Percentiles rank a stretch among this genome's conserved stretches.
Evolutionary conservation across 495 filamentous ascomycete species (phyloP).

Genomic region (Penicillium taxi): DNA sequence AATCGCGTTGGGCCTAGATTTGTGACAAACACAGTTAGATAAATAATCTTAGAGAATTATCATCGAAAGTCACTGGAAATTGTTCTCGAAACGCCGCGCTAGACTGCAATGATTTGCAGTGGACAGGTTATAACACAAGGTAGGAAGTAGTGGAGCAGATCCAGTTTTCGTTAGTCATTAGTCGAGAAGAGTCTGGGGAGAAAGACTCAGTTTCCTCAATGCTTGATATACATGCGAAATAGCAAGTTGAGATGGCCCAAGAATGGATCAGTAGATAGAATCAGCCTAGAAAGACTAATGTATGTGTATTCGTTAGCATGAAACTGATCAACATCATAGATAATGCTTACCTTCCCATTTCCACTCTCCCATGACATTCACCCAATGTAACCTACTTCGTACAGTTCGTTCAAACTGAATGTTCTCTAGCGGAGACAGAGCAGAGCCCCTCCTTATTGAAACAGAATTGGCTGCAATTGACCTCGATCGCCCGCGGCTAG

Average conservation of each 20-base stretch:
- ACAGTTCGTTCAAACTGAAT: slow-evolving; percentile 60
- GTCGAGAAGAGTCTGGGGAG: slow-evolving; percentile 4
- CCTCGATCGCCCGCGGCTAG: slow-evolving; percentile 1
- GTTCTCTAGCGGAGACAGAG: slow-evolving; percentile 33
- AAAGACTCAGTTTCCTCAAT: slow-evolving; percentile 6
- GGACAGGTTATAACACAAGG: slow-evolving; percentile 7
- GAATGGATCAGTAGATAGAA: not conserved
- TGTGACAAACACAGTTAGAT: slow-evolving; percentile 8
- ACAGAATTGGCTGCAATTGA: slow-evolving; percentile 3
- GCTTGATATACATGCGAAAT: too few relatives aligned
- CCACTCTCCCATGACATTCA: slow-evolving; percentile 73
- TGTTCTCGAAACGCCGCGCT: slow-evolving; percentile 12
- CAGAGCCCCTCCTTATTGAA: slow-evolving; percentile 22
- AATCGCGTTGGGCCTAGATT: slow-evolving; percentile 12
- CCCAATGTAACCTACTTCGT: slow-evolving; percentile 63
- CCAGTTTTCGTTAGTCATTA: slow-evolving; percentile 6
- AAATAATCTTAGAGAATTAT: slow-evolving; percentile 8
- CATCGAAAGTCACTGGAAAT: slow-evolving; percentile 6
- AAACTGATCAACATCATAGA: not conserved
- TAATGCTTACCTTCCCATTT: slow-evolving; percentile 62
- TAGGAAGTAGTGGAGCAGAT: slow-evolving; percentile 1
- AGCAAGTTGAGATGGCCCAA: not conserved
- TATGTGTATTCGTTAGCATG: not conserved
- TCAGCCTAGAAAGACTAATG: slow-evolving; percentile 11
- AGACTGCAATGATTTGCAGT: slow-evolving; percentile 1